These are phyloP conservation scores for Penicillium hordei DNA, from an alignment of 2,329 filamentous ascomycete genomes.

Conservation along the genomic window DNA sequence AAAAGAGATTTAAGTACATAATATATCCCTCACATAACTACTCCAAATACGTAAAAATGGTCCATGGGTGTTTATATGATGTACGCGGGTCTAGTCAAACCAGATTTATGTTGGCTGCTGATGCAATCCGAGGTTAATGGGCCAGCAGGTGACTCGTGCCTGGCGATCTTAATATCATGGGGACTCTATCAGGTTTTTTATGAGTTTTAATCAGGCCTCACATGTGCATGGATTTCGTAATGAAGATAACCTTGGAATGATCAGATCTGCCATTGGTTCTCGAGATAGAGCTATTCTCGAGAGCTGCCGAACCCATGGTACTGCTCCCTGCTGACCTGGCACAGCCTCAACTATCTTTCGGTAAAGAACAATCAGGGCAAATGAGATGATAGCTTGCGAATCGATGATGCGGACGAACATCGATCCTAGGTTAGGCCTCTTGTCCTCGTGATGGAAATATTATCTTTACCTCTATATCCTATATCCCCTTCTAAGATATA, in stretches of 20 bases:
- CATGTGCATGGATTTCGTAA: background rate
- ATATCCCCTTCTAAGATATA: background rate
- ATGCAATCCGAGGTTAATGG: conserved; percentile 4
- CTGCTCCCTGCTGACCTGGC: background rate
- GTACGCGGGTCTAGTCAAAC: background rate
- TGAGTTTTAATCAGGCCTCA: background rate
- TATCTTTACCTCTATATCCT: background rate
- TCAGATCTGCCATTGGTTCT: background rate
- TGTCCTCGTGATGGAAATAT: background rate
- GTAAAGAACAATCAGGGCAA: background rate
- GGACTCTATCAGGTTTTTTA: background rate
- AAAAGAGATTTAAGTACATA: background rate
- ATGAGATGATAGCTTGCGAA: background rate
- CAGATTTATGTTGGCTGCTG: conserved; percentile 4
- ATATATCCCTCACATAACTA: background rate
- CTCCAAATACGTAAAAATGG: background rate
- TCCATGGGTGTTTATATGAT: too few relatives aligned
- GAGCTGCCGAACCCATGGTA: background rate
- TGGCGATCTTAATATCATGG: conserved; percentile 3
- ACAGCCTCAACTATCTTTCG: background rate
- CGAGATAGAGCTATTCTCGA: background rate
- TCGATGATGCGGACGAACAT: background rate
- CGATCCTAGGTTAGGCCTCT: background rate
- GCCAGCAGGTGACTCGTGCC: background rate
- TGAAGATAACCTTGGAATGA: background rate